Conservation (phyloP, 1,284 basidiomycete species). For the Singerocomus inundabilis region DNA sequence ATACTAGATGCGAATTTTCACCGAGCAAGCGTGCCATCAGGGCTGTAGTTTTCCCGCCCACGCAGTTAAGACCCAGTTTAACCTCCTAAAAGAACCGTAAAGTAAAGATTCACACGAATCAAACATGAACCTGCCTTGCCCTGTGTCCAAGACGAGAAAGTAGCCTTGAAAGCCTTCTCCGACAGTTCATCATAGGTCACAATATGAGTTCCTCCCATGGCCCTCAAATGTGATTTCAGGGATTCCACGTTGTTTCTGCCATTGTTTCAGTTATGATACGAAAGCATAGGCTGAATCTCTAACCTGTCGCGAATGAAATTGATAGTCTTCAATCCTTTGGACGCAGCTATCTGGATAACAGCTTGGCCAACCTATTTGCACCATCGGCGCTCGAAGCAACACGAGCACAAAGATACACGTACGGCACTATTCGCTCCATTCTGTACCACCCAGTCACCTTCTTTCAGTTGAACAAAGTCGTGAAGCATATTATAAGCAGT, state of each 20-base stretch:
- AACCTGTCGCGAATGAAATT: conserved; percentile 77
- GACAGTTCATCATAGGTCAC: conserved; percentile 70
- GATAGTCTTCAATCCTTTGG: conserved; percentile 65
- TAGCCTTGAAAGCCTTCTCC: conserved; percentile 50
- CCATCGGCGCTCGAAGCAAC: conserved; percentile 1
- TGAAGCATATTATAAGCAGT: conserved; percentile 81
- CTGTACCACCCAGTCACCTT: conserved; percentile 77
- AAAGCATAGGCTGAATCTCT: not conserved
- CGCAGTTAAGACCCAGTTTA: conserved; percentile 75
- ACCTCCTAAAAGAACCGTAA: conserved; percentile 41
- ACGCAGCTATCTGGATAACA: conserved; percentile 77
- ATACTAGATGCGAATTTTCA: conserved; percentile 67
- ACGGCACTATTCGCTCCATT: conserved; percentile 86
- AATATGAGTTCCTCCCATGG: conserved; percentile 71
- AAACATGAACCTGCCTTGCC: conserved; percentile 45
- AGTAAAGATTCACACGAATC: not conserved
- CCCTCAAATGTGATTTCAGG: conserved; percentile 50
- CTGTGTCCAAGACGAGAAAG: conserved; percentile 58
- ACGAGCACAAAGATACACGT: conserved; percentile 3
- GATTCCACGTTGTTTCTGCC: conserved; percentile 51
- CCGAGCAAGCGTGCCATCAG: conserved; percentile 67
- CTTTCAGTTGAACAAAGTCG: conserved; percentile 60
- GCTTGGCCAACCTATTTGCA: conserved; percentile 65
- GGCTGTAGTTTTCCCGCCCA: conserved; percentile 69
- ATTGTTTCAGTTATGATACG: not conserved